A percentile compares a stretch with the other conserved stretches of the same genome.
Evolutionary conservation across 2,329 filamentous ascomycete genomes (phyloP).

Genomic region (Aspergillaceae sp.): DNA sequence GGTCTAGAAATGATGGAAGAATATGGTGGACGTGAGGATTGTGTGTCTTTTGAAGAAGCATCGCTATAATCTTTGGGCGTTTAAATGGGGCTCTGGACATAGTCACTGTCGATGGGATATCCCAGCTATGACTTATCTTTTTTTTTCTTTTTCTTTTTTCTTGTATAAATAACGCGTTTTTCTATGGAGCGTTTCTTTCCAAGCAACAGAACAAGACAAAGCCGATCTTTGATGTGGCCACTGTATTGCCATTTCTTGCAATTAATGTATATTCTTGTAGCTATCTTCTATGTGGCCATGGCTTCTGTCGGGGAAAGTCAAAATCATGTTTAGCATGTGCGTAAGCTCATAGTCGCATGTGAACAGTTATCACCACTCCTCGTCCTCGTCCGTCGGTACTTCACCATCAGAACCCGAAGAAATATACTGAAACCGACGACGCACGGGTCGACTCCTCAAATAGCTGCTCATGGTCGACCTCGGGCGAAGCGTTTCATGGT

Average conservation of each 20-base stretch:
- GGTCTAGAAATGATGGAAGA: not conserved
- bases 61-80: not conserved
- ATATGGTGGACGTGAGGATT: not conserved
- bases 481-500: constrained; percentile 9
- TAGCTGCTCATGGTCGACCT: constrained; percentile 4
- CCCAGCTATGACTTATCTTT: not conserved
- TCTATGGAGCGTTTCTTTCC: not conserved
- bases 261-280: too few species aligned
- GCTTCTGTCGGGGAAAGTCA: too few species aligned
- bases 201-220: not conserved
- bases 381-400: constrained; percentile 2
- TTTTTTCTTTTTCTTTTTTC: constrained; percentile 3
- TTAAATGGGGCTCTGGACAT: not conserved
- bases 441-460: constrained; percentile 16
- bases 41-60: not conserved
- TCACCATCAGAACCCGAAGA: constrained; percentile 4
- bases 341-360: not conserved
- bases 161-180: constrained; percentile 5
- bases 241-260: too few species aligned
- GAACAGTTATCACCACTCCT: constrained; percentile 7
- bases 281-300: too few species aligned
- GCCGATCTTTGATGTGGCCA: too few species aligned
- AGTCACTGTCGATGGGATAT: not conserved
- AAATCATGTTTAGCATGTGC: too few species aligned
- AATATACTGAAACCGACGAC: constrained; percentile 2